Evolutionary conservation across 164 flowering plant genomes (phyloP).

Genomic region (Nymphaea thermarum): DNA sequence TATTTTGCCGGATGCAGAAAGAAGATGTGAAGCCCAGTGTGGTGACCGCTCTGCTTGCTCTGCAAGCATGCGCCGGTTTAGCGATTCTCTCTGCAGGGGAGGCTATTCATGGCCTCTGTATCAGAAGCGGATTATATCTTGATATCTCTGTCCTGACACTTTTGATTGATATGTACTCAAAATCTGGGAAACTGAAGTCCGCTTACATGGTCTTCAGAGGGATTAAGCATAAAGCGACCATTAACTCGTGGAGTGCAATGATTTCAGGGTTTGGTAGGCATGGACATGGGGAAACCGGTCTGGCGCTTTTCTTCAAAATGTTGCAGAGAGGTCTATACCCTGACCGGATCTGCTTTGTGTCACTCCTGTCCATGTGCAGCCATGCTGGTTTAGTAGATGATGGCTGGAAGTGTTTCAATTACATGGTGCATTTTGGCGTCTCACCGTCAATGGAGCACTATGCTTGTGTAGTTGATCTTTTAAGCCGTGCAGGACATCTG

Average conservation of each 20-base stretch:
- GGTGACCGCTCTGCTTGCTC: slow-evolving; percentile 8
- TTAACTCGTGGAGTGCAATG: slow-evolving; percentile 12
- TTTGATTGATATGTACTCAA: slow-evolving; percentile 15
- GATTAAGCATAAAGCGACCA: slow-evolving; percentile 1
- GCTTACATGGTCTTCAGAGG: slow-evolving; percentile 4
- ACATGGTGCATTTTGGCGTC: slow-evolving; percentile 7
- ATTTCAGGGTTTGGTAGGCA: slow-evolving; percentile 13
- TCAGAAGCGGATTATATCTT: slow-evolving; percentile 5
- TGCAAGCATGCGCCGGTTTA: slow-evolving; percentile 13
- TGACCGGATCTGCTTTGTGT: slow-evolving; percentile 9
- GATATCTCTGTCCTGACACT: slow-evolving; percentile 7
- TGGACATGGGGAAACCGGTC: slow-evolving; percentile 8
- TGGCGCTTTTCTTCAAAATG: slow-evolving; percentile 14
- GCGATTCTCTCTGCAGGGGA: slow-evolving; percentile 1
- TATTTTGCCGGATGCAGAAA: slow-evolving; percentile 4
- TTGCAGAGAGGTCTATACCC: slow-evolving; percentile 11
- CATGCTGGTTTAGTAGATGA: slow-evolving; percentile 7
- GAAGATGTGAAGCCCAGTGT: slow-evolving; percentile 1
- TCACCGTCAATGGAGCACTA: slow-evolving; percentile 11
- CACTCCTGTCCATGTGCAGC: slow-evolving; percentile 8
- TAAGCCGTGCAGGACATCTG: slow-evolving; percentile 10
- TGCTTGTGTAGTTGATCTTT: slow-evolving; percentile 8
- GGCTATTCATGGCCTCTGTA: slow-evolving; percentile 6
- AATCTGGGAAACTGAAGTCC: slow-evolving; percentile 9
- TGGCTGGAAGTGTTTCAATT: slow-evolving; percentile 3